phyloP scores from a whole-genome alignment of 2,329 filamentous ascomycete genomes.

The Pestalotiopsis sp. region DNA sequence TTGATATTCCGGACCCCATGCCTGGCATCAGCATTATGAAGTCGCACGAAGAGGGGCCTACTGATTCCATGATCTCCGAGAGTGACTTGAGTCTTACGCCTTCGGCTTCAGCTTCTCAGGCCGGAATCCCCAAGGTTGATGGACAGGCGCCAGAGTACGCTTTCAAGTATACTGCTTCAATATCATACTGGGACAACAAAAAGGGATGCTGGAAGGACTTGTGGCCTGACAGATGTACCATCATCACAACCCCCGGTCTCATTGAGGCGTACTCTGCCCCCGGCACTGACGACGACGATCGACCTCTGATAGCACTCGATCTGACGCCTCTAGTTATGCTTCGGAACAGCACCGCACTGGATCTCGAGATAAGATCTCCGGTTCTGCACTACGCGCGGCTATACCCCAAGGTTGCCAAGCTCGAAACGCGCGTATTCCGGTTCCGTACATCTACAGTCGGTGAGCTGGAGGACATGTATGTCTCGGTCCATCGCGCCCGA shows the following conservation, averaged over 20 bases:
- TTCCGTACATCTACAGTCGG: constrained; percentile 78
- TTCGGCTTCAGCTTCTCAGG: constrained; percentile 82
- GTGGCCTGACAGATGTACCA: constrained; percentile 51
- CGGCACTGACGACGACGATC: constrained; percentile 36
- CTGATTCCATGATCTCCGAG: constrained; percentile 47
- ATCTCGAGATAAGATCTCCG: constrained; percentile 91
- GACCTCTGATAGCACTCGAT: constrained; percentile 70
- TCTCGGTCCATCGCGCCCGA: constrained; percentile 83
- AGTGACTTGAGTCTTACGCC: constrained; percentile 66
- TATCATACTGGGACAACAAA: constrained; percentile 66
- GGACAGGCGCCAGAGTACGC: constrained; percentile 43
- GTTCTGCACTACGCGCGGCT: constrained; percentile 60
- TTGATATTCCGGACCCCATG: constrained; percentile 61
- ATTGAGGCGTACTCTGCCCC: constrained; percentile 58
- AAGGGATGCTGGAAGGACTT: constrained; percentile 64
- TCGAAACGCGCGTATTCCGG: constrained; percentile 78
- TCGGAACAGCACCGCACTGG: constrained; percentile 86
- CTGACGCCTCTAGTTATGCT: constrained; percentile 91
- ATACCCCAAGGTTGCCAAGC: constrained; percentile 68
- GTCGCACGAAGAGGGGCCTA: constrained; percentile 29
- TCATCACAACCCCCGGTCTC: constrained; percentile 60
- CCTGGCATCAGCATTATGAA: constrained; percentile 60
- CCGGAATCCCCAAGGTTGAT: constrained; percentile 54
- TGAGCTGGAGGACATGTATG: constrained; percentile 83
- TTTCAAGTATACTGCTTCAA: constrained; percentile 52